A percentile compares a stretch with the other conserved stretches of the same genome.
These are phyloP conservation scores for Opeltia flavorubescens DNA, from an alignment of 495 filamentous ascomycete genomes.

Conservation along the genomic window DNA sequence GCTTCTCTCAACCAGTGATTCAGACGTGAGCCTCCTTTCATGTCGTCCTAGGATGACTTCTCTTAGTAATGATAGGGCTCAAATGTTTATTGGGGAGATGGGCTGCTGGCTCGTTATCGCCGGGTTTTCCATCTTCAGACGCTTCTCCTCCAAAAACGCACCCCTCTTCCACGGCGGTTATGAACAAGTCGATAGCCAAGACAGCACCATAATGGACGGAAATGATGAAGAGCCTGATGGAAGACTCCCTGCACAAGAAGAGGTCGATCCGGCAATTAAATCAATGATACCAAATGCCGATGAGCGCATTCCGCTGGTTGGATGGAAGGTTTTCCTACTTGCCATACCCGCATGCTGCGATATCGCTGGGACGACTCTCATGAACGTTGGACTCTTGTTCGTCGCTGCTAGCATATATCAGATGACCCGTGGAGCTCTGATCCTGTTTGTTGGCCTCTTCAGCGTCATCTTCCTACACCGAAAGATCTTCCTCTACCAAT, in stretches of 20 bases:
- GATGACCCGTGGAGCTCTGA: slow-evolving; percentile 90
- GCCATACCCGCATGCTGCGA: slow-evolving; percentile 85
- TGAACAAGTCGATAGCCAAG: slow-evolving; percentile 37
- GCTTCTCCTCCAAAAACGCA: slow-evolving; percentile 31
- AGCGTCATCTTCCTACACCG: slow-evolving; percentile 80
- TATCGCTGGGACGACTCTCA: slow-evolving; percentile 85
- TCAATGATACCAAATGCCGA: slow-evolving; percentile 25
- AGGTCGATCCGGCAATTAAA: slow-evolving; percentile 36
- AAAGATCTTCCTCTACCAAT: slow-evolving; percentile 69
- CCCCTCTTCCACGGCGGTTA: slow-evolving; percentile 47
- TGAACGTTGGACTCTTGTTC: slow-evolving; percentile 90
- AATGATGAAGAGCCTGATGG: slow-evolving; percentile 21
- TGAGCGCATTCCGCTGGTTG: slow-evolving; percentile 43
- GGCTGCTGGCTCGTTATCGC: slow-evolving; percentile 83
- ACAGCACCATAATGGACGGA: slow-evolving; percentile 32
- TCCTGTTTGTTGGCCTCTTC: slow-evolving; percentile 90
- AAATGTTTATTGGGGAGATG: slow-evolving; percentile 91
- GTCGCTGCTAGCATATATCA: slow-evolving; percentile 94
- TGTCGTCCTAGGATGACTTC: background rate
- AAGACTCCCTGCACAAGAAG: slow-evolving; percentile 22
- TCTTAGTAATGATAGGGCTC: slow-evolving; percentile 28
- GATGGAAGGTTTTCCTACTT: slow-evolving; percentile 61
- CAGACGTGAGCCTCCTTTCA: slow-evolving; percentile 50
- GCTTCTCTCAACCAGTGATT: slow-evolving; percentile 90
- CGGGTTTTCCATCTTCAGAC: slow-evolving; percentile 44